Conservation (phyloP, 768 basidiomycete genomes). For the Russula sp. region DNA sequence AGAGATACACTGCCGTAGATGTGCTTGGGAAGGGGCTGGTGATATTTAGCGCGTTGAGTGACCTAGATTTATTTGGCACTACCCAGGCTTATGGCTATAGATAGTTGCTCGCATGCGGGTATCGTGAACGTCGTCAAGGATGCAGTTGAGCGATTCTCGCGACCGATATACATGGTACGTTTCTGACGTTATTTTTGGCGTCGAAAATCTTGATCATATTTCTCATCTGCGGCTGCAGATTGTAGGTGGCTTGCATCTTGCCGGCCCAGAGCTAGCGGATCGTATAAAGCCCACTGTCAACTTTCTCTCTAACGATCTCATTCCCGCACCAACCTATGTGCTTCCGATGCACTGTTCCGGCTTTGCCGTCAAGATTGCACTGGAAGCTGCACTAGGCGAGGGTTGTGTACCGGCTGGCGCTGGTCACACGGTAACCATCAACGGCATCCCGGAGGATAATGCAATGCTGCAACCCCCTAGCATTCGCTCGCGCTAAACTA, state of each 20-base stretch:
- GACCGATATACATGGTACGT: slow-evolving; percentile 74
- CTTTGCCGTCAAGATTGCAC: slow-evolving; percentile 68
- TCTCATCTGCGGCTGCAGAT: slow-evolving; percentile 44
- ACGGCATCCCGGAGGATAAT: slow-evolving; percentile 48
- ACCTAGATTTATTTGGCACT: not conserved
- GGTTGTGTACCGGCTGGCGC: slow-evolving; percentile 77
- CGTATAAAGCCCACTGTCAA: slow-evolving; percentile 69
- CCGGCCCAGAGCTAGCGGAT: slow-evolving; percentile 57
- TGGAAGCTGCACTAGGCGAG: slow-evolving; percentile 67
- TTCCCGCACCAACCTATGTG: slow-evolving; percentile 64
- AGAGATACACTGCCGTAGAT: slow-evolving; percentile 74
- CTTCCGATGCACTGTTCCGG: slow-evolving; percentile 87
- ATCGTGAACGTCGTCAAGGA: slow-evolving; percentile 81
- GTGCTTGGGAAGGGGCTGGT: slow-evolving; percentile 79
- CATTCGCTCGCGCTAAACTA: slow-evolving; percentile 7
- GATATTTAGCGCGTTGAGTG: slow-evolving; percentile 76
- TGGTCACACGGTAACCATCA: slow-evolving; percentile 60
- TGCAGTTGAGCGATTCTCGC: slow-evolving; percentile 55
- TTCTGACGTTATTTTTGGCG: not conserved
- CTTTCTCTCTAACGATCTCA: slow-evolving; percentile 59
- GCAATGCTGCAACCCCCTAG: slow-evolving; percentile 11
- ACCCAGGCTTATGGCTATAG: not conserved
- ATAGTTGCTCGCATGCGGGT: slow-evolving; percentile 72
- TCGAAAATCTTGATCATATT: not conserved
- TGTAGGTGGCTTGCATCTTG: slow-evolving; percentile 82